phyloP scores from a whole-genome alignment of 192 early-diverging fungal species.

The Backusella luteola region DNA sequence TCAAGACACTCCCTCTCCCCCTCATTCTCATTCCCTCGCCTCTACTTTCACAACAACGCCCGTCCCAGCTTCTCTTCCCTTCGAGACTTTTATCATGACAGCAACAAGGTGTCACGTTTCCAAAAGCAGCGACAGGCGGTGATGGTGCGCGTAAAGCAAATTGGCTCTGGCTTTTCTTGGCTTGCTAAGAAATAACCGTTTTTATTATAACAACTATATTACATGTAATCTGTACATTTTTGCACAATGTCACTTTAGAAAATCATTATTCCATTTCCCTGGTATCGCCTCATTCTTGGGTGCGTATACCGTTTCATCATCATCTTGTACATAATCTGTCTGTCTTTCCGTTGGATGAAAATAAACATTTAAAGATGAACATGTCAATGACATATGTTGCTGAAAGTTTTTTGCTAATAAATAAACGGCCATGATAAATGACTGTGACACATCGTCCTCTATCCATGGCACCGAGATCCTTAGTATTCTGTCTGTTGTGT shows the following conservation, averaged over 20 bases:
- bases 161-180: neutral
- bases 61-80: neutral
- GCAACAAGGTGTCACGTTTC: neutral
- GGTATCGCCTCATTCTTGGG: neutral
- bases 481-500: neutral
- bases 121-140: neutral
- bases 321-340: neutral
- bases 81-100: neutral
- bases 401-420: slow-evolving; percentile 1
- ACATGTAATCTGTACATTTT: no score
- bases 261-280: neutral
- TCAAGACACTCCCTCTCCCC: neutral
- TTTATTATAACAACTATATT: neutral
- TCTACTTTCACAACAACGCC: neutral
- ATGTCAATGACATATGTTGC: neutral
- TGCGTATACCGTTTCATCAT: neutral
- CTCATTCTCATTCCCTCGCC: neutral
- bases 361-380: neutral
- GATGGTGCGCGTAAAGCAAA: neutral
- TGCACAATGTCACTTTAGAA: neutral
- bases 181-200: slow-evolving; percentile 4
- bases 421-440: neutral
- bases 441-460: neutral
- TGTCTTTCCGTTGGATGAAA: neutral
- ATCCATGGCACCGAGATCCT: neutral